Percentiles rank a stretch among this genome's conserved stretches.
These are phyloP conservation scores for Arachis hypogaea DNA, from an alignment of 306 rosid genomes.

Conservation along the genomic window DNA sequence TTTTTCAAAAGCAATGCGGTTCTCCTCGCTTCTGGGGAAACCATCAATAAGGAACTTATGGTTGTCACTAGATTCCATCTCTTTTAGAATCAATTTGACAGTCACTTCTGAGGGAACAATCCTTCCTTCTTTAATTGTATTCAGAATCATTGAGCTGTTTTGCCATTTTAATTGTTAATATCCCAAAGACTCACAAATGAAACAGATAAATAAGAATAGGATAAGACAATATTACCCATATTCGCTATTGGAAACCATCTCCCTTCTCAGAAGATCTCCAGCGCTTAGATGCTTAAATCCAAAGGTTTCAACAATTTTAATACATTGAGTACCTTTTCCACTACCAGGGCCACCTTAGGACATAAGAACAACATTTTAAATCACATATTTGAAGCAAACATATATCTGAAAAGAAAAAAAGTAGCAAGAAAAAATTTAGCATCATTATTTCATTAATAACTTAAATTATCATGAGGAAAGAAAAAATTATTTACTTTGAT, in stretches of 20 bases:
- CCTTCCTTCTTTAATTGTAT: constrained; percentile 74
- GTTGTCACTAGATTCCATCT: constrained; percentile 71
- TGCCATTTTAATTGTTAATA: constrained; percentile 36
- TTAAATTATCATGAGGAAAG: background rate
- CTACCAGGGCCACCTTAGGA: constrained; percentile 93
- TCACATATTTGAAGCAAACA: constrained; percentile 26
- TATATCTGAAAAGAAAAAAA: background rate
- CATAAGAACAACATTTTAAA: constrained; percentile 20
- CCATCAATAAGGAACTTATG: constrained; percentile 85
- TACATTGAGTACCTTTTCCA: constrained; percentile 97
- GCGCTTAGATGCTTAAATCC: constrained; percentile 95
- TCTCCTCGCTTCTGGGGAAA: constrained; percentile 91
- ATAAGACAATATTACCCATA: constrained; percentile 62
- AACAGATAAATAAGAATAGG: constrained; percentile 24
- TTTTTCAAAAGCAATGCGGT: constrained; percentile 77
- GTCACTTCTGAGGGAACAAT: constrained; percentile 95
- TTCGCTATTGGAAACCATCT: constrained; percentile 64
- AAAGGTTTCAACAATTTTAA: constrained; percentile 73
- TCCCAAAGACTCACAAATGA: constrained; percentile 8
- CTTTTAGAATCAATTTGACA: constrained; percentile 72
- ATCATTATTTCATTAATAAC: constrained; percentile 6
- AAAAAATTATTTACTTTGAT: background rate
- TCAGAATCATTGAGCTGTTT: constrained; percentile 80
- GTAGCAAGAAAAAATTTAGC: background rate
- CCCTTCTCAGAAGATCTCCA: constrained; percentile 92